A percentile compares a stretch with the other conserved stretches of the same genome.
Conservation (phyloP, 1,139 yeast species). For the Yamadazyma spencermartinsiae region DNA sequence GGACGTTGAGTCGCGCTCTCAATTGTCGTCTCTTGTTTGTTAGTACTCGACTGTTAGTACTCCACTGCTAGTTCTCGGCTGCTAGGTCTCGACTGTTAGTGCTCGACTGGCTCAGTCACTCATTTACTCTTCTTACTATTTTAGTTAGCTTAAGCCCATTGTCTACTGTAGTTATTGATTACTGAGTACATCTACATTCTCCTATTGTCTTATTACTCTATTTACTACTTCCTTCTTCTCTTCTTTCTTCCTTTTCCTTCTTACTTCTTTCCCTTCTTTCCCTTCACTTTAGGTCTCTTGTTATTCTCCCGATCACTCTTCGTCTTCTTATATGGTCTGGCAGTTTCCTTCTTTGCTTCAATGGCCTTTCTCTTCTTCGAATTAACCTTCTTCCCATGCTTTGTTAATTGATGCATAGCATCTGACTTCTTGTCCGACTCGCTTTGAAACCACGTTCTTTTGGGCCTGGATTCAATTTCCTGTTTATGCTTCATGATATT, state of each 20-base stretch:
- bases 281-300: constrained; percentile 15
- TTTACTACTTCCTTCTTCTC: constrained; percentile 6
- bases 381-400: constrained; percentile 45
- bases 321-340: constrained; percentile 69
- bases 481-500: constrained; percentile 76
- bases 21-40: too few species aligned
- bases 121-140: too few species aligned
- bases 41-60: too few species aligned
- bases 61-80: too few species aligned
- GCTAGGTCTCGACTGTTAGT: too few species aligned
- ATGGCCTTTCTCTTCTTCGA: constrained; percentile 63
- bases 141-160: too few species aligned
- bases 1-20: too few species aligned
- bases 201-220: neutral
- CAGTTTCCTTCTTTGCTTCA: constrained; percentile 48
- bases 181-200: too few species aligned
- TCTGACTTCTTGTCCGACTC: constrained; percentile 68
- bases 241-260: constrained; percentile 15
- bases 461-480: constrained; percentile 88
- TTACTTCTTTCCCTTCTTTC: constrained; percentile 12
- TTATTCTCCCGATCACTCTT: constrained; percentile 51
- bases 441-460: constrained; percentile 93
- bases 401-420: constrained; percentile 46
- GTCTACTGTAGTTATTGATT: too few species aligned
- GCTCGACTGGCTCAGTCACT: too few species aligned